A percentile compares a stretch with the other conserved stretches of the same genome.
Evolutionary conservation across 176 grass and related monocot species (phyloP).

Genomic region (Triticum aestivum): IWGSC_CS_RefSeq_v2.1 NC_057798.1:807456207-807456706

Average conservation of each 20-base stretch:
- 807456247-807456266: neutral
- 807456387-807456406: slow-evolving; percentile 52
- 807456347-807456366: slow-evolving; percentile 52
- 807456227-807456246: neutral
- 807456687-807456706: too few species aligned
- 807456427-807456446: slow-evolving; percentile 12
- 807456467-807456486: neutral
- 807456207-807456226: neutral
- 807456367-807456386: slow-evolving; percentile 90
- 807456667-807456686: too few species aligned
- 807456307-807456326: neutral
- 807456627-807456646: too few species aligned
- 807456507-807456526: too few species aligned
- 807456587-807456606: too few species aligned
- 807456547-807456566: too few species aligned
- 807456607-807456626: too few species aligned
- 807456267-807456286: slow-evolving; percentile 2
- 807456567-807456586: too few species aligned
- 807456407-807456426: slow-evolving; percentile 22
- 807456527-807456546: too few species aligned
- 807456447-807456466: neutral
- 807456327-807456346: too few species aligned
- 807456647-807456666: too few species aligned
- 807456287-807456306: slow-evolving; percentile 8
- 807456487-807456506: too few species aligned